These are phyloP conservation scores for Aureobasidium sp. DNA, from an alignment of 2,329 filamentous ascomycete genomes.

Conservation along the genomic window DNA sequence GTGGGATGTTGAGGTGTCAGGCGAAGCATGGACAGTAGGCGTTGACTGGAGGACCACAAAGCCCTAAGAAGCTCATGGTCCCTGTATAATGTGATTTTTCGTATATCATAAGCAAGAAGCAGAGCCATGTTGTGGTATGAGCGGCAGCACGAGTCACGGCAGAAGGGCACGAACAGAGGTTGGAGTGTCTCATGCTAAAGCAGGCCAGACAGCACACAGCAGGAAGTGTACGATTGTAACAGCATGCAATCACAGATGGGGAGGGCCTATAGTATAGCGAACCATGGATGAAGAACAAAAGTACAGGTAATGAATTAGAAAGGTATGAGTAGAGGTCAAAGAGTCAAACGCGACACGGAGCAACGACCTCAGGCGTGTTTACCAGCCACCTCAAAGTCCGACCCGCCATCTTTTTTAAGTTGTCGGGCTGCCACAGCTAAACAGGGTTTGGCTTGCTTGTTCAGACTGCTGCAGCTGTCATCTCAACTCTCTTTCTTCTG, in stretches of 20 bases:
- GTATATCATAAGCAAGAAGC: neutral
- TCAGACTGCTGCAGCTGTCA: neutral
- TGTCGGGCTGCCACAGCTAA: slow-evolving; percentile 1
- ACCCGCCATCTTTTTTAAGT: slow-evolving; percentile 2
- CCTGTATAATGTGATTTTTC: neutral
- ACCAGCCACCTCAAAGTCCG: slow-evolving; percentile 8
- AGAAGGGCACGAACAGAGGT: neutral
- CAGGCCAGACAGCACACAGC: neutral
- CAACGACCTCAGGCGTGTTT: slow-evolving; percentile 1
- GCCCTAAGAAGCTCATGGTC: neutral
- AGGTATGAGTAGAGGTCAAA: neutral
- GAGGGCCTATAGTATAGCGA: neutral
- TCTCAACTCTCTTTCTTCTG: neutral
- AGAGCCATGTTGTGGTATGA: slow-evolving; percentile 1
- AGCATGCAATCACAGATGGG: neutral
- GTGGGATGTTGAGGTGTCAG: slow-evolving; percentile 36
- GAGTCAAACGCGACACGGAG: neutral
- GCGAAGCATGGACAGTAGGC: slow-evolving; percentile 33
- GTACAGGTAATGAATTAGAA: neutral
- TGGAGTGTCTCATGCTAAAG: neutral
- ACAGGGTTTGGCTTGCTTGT: slow-evolving; percentile 2
- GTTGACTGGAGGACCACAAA: slow-evolving; percentile 34
- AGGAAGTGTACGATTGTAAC: neutral
- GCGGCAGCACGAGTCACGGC: neutral
- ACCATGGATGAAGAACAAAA: neutral